Percentiles rank a stretch among this genome's conserved stretches.
phyloP scores from a whole-genome alignment of 176 grass and related monocot genomes.

The Thinopyrum elongatum region DNA sequence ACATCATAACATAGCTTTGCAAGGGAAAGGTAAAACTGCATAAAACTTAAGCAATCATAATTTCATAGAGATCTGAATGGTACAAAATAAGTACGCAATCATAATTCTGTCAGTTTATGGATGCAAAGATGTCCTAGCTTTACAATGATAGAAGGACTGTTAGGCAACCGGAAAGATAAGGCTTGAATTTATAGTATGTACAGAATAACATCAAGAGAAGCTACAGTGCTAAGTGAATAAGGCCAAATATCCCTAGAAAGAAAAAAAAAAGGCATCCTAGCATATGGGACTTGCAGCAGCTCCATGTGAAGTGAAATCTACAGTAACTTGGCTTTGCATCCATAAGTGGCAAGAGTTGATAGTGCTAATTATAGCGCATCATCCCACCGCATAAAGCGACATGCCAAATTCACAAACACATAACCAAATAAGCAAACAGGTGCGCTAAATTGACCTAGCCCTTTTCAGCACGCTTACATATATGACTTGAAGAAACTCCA shows the following conservation, averaged over 20 bases:
- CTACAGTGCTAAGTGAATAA: conserved; percentile 10
- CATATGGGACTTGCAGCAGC: background rate
- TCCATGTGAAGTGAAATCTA: background rate
- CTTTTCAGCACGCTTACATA: background rate
- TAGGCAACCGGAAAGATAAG: conserved; percentile 12
- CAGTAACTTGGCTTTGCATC: background rate
- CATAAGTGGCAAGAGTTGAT: background rate
- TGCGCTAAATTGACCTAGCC: background rate
- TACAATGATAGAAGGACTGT: background rate
- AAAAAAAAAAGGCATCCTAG: background rate
- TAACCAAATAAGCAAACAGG: background rate
- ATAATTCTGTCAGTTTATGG: background rate
- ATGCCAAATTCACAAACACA: conserved; percentile 10
- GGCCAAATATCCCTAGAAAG: background rate
- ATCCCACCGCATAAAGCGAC: background rate
- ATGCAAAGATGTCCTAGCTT: background rate
- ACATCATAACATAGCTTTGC: background rate
- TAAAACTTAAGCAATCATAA: background rate
- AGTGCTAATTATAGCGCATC: background rate
- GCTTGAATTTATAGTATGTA: conserved; percentile 11
- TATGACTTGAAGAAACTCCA: background rate
- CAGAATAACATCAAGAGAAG: background rate
- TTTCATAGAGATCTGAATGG: conserved; percentile 3
- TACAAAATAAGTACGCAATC: background rate
- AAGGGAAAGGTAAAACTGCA: background rate